Evolutionary conservation across 306 rosid genomes (phyloP), one percentile per base, ranked within the genome.

Genomic region (Crotalaria pallida): DNA sequence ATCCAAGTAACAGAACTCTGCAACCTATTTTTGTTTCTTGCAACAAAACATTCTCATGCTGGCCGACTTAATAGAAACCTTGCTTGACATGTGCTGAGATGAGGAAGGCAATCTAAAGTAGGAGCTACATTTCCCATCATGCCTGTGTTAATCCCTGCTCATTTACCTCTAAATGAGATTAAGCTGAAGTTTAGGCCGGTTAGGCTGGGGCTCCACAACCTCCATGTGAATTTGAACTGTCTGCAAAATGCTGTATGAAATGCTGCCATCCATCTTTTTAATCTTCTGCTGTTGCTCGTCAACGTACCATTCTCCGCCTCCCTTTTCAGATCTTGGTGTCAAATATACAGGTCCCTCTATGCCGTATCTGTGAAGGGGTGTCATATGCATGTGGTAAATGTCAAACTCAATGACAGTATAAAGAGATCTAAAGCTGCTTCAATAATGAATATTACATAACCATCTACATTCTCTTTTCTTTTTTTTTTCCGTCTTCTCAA

Each of bases 141-240:
- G 69, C 44, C 17, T 22, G 18, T 52, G 58, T 60, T 16, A 55
- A 11, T 47, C n/a, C 4, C 11, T 52, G 61, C 10, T 44, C 51
- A 15, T 19, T n/a, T 6, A 63, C 15, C 53, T 29, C 82, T 85
- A 93, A 38, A 83, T 40, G 58, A 91, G 88, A 52, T 81, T 78
- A 55, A 95, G 96, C 82, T 87, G 91, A 48, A 95, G 97, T 79
- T 95, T 95, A 1, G 99, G 86, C 16, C 96, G 81, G 66, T 91
- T 84, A 34, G 99, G 97, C 67, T 89, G 97, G n/a, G 92, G 99
- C 83, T 89, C 97, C 67, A 91, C 99, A 60, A 95, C 89, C 86
- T 95, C 99, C 92, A 95, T 76, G 69, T 87, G 97, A 65, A 95
- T 84, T 55, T 56, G 69, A 19, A 95, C 95, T 0, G 91, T 27